Conservation (phyloP, 257 asterid genomes). For the Scutellaria galericulata region DNA sequence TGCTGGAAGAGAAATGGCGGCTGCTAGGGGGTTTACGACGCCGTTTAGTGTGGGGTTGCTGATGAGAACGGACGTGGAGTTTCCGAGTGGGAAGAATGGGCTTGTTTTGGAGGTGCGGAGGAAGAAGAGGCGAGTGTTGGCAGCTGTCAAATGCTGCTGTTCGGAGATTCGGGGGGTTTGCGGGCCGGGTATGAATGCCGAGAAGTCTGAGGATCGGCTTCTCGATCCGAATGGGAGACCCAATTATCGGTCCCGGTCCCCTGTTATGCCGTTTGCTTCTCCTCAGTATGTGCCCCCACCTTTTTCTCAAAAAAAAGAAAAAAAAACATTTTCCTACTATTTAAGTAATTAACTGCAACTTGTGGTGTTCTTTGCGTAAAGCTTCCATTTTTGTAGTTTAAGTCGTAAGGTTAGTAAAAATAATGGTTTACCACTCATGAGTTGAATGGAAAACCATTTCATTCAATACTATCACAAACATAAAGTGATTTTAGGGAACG, state of each 20-base stretch:
- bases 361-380: slow-evolving; percentile 7
- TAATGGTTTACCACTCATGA: background rate
- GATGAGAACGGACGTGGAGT: slow-evolving; percentile 45
- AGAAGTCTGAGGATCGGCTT: slow-evolving; percentile 58
- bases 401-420: background rate
- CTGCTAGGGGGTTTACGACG: slow-evolving; percentile 61
- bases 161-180: slow-evolving; percentile 51
- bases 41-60: slow-evolving; percentile 44
- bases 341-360: background rate
- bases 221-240: slow-evolving; percentile 52
- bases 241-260: slow-evolving; percentile 47
- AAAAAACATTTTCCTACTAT: too few relatives aligned
- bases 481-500: background rate
- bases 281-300: slow-evolving; percentile 47
- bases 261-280: slow-evolving; percentile 67
- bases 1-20: slow-evolving; percentile 47
- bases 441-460: slow-evolving; percentile 6
- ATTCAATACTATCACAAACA: background rate
- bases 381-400: slow-evolving; percentile 20
- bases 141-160: slow-evolving; percentile 56
- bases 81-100: slow-evolving; percentile 35
- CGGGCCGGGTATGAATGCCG: slow-evolving; percentile 52
- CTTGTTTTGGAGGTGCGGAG: slow-evolving; percentile 45
- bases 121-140: slow-evolving; percentile 56
- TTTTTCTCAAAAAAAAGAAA: background rate